These are phyloP conservation scores for Quercus tomentella DNA, from an alignment of 331 rosid genomes.

Conservation along the genomic window DNA sequence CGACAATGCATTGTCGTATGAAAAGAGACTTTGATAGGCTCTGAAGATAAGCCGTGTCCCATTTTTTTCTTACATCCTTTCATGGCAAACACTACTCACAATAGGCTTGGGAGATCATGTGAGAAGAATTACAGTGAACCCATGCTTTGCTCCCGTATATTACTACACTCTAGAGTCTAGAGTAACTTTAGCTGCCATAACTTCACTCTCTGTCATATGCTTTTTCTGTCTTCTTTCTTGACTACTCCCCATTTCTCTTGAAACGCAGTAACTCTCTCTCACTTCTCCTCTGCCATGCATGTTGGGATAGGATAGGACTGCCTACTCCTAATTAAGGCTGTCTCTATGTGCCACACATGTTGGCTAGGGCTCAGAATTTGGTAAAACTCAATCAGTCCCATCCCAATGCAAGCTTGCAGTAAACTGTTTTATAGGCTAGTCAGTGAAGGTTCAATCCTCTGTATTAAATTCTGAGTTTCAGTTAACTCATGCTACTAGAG, in stretches of 20 bases:
- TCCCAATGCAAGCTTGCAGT: neutral
- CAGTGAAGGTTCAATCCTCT: neutral
- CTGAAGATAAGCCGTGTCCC: too few relatives aligned
- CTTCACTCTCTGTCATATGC: neutral
- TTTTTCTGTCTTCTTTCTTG: neutral
- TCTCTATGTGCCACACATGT: neutral
- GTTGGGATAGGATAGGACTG: neutral
- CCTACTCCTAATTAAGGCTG: neutral
- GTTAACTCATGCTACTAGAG: too few relatives aligned
- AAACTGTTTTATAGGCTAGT: neutral
- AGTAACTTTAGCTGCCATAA: too few relatives aligned
- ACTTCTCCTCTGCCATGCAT: neutral
- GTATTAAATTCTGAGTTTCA: too few relatives aligned
- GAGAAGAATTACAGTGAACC: slow-evolving; percentile 2
- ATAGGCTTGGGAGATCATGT: slow-evolving; percentile 1
- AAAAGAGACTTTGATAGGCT: neutral
- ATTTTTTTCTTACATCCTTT: too few relatives aligned
- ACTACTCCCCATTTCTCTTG: neutral
- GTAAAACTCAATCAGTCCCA: neutral
- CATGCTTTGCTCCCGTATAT: neutral
- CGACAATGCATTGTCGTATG: neutral
- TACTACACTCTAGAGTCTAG: too few relatives aligned
- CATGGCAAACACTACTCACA: too few relatives aligned
- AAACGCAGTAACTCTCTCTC: neutral
- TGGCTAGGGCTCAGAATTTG: neutral